These are phyloP conservation scores for Colletotrichum caudatum DNA, from an alignment of 2,329 filamentous ascomycete genomes.

Conservation along the genomic window DNA sequence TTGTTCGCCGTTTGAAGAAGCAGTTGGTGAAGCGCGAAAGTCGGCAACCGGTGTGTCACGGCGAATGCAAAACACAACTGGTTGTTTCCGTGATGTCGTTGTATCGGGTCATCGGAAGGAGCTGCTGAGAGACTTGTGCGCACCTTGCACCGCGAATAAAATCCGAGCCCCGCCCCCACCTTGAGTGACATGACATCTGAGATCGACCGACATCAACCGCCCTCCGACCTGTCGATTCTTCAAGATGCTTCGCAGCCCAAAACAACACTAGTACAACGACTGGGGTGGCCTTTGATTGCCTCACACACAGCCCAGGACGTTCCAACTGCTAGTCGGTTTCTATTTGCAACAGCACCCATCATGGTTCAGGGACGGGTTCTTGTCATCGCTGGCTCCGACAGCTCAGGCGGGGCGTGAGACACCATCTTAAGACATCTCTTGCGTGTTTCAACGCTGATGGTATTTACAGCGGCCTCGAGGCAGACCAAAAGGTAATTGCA, in stretches of 20 bases:
- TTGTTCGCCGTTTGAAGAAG: constrained; percentile 18
- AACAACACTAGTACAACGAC: neutral
- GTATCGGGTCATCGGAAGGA: neutral
- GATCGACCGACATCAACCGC: constrained; percentile 22
- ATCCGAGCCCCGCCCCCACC: constrained; percentile 38
- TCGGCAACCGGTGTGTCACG: neutral
- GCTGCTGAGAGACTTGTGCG: neutral
- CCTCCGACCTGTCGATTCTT: neutral
- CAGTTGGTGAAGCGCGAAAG: neutral
- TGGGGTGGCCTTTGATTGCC: no score
- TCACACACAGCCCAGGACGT: neutral
- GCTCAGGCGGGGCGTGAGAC: constrained; percentile 84
- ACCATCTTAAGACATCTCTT: neutral
- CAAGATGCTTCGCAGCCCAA: neutral
- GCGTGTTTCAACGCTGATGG: neutral
- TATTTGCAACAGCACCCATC: neutral
- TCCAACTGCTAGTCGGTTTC: neutral
- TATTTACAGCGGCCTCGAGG: constrained; percentile 83
- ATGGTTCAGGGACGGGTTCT: constrained; percentile 70
- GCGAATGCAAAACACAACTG: neutral
- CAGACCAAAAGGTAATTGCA: constrained; percentile 93
- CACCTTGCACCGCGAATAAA: constrained; percentile 13
- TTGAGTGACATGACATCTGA: constrained; percentile 38
- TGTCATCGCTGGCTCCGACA: constrained; percentile 89
- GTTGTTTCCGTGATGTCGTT: neutral